Percentiles rank a stretch among this genome's conserved stretches.
These are phyloP conservation scores for Candida maesae DNA, from an alignment of 805 yeast species.

Conservation along the genomic window DNA sequence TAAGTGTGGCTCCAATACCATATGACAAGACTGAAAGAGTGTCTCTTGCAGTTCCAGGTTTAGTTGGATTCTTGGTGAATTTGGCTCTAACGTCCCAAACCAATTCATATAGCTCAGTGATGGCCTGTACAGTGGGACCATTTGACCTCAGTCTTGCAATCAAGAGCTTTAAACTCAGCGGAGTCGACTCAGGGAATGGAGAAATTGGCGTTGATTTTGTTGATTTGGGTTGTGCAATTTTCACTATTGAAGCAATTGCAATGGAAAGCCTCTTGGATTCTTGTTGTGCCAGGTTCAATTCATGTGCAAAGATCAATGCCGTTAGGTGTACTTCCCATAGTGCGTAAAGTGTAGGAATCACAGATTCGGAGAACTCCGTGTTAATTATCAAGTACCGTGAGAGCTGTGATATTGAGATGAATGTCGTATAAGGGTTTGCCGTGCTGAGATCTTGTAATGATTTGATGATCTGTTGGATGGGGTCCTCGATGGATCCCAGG, in stretches of 20 bases:
- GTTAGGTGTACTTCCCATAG: slow-evolving; percentile 27
- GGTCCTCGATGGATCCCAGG: background rate
- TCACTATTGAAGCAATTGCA: slow-evolving; percentile 19
- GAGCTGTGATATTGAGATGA: slow-evolving; percentile 12
- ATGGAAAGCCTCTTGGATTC: slow-evolving; percentile 23
- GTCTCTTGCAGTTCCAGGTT: background rate
- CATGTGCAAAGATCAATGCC: slow-evolving; percentile 20
- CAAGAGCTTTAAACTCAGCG: slow-evolving; percentile 21
- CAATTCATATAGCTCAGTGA: slow-evolving; percentile 15
- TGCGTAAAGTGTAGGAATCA: slow-evolving; percentile 5
- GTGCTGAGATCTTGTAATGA: slow-evolving; percentile 1
- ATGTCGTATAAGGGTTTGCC: slow-evolving; percentile 6
- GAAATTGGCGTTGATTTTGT: background rate
- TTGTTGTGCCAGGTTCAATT: slow-evolving; percentile 24
- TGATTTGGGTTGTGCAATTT: background rate
- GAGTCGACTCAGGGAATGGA: slow-evolving; percentile 18
- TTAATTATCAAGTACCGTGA: slow-evolving; percentile 7
- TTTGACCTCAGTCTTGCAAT: slow-evolving; percentile 23
- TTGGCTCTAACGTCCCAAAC: slow-evolving; percentile 17
- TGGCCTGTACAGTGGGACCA: slow-evolving; percentile 19
- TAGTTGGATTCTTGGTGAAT: background rate
- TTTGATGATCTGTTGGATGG: slow-evolving; percentile 2
- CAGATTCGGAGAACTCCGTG: background rate
- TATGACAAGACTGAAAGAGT: slow-evolving; percentile 15
- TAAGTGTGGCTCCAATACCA: slow-evolving; percentile 24